Conservation (phyloP, 495 filamentous ascomycete genomes). For the Xanthoparmelia taractica region DNA sequence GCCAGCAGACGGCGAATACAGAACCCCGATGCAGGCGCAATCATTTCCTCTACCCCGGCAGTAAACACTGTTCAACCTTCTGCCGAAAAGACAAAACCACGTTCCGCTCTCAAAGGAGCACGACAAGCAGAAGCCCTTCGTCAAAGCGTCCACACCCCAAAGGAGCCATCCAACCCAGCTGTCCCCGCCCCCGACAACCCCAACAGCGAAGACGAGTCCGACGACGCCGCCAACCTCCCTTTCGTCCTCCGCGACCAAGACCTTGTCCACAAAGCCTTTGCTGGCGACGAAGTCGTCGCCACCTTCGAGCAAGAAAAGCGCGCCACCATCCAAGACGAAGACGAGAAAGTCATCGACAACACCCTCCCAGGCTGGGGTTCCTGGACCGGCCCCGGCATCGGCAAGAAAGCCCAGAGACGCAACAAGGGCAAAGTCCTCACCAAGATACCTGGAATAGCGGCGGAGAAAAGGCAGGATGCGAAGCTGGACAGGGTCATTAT, state of each 20-base stretch:
- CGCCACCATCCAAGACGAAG: slow-evolving; percentile 65
- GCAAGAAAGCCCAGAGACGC: slow-evolving; percentile 50
- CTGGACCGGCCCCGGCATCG: slow-evolving; percentile 77
- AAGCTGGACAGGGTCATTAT: slow-evolving; percentile 80
- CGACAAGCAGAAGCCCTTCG: slow-evolving; percentile 20
- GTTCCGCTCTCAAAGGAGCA: slow-evolving; percentile 24
- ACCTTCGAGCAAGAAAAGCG: slow-evolving; percentile 79
- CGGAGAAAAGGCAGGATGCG: slow-evolving; percentile 69
- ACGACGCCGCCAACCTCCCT: slow-evolving; percentile 39
- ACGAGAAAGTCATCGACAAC: slow-evolving; percentile 74
- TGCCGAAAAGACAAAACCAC: slow-evolving; percentile 19
- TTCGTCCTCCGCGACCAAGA: slow-evolving; percentile 69
- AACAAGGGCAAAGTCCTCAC: slow-evolving; percentile 54
- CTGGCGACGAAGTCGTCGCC: slow-evolving; percentile 76
- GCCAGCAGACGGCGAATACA: slow-evolving; percentile 2
- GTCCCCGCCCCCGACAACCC: slow-evolving; percentile 25
- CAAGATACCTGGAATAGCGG: slow-evolving; percentile 68
- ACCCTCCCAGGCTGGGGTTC: slow-evolving; percentile 88
- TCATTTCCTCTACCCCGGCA: slow-evolving; percentile 26
- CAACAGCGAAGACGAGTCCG: slow-evolving; percentile 50
- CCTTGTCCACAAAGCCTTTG: slow-evolving; percentile 78
- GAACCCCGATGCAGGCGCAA: slow-evolving; percentile 17
- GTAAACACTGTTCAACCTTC: slow-evolving; percentile 19
- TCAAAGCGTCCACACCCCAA: slow-evolving; percentile 12
- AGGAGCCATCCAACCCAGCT: slow-evolving; percentile 10